These are phyloP conservation scores for Grosmannia clavigera DNA, from an alignment of 2,329 filamentous ascomycete species.

Conservation along the genomic window DNA sequence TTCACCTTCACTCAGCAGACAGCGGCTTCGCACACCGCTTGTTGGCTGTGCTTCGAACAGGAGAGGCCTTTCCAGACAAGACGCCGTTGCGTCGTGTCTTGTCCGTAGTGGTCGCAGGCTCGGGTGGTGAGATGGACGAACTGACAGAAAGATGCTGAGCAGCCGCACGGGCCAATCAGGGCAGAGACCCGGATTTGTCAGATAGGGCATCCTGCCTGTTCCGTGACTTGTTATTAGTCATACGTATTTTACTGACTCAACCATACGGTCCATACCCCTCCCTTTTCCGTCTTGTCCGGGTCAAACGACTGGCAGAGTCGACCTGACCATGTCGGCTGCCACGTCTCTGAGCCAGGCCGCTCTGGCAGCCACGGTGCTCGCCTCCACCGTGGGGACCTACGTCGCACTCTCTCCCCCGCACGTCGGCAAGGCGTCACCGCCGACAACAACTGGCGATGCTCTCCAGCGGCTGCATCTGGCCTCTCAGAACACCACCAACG, in stretches of 20 bases:
- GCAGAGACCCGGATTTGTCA: too few species aligned
- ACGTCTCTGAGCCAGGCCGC: neutral
- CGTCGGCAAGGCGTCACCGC: neutral
- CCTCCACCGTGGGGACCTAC: neutral
- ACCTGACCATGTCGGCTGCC: neutral
- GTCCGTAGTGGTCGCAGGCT: neutral
- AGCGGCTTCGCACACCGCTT: neutral
- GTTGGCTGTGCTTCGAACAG: neutral
- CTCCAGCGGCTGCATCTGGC: neutral
- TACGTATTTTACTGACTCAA: too few species aligned
- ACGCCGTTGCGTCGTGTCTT: too few species aligned
- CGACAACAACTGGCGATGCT: neutral
- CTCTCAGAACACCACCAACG: neutral
- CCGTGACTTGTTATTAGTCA: too few species aligned
- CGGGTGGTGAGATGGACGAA: neutral
- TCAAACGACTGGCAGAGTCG: neutral
- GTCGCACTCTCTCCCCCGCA: neutral
- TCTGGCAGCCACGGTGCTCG: neutral
- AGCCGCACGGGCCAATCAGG: too few species aligned
- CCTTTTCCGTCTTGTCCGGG: too few species aligned
- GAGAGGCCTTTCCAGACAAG: neutral
- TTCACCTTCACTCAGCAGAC: neutral
- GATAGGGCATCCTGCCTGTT: too few species aligned
- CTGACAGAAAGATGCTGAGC: neutral
- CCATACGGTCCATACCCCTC: too few species aligned